Conservation (phyloP, 495 filamentous ascomycete genomes). For the Choiromyces venosus region DNA sequence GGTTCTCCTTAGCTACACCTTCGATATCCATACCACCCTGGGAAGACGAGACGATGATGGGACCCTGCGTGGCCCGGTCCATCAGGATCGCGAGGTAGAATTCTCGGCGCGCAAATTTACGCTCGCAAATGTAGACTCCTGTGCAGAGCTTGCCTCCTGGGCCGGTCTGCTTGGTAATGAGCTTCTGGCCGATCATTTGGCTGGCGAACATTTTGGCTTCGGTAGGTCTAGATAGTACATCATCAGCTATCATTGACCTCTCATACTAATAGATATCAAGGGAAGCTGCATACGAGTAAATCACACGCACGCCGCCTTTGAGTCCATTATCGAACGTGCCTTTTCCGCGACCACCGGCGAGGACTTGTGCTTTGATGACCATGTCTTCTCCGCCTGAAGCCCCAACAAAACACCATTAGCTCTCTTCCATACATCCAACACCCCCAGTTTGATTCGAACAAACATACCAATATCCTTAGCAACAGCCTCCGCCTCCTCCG, state of each 20-base stretch:
- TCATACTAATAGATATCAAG: slow-evolving; percentile 29
- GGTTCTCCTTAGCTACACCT: slow-evolving; percentile 93
- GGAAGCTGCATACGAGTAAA: slow-evolving; percentile 72
- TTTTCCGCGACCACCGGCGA: slow-evolving; percentile 95
- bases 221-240: slow-evolving; percentile 51
- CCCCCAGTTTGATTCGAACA: background rate
- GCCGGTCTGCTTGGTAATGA: slow-evolving; percentile 98
- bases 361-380: slow-evolving; percentile 99
- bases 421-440: background rate
- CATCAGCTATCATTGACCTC: slow-evolving; percentile 3
- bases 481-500: slow-evolving; percentile 83
- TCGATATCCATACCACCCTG: slow-evolving; percentile 99
- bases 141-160: slow-evolving; percentile 86
- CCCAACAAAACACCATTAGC: slow-evolving; percentile 8
- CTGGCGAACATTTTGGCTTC: slow-evolving; percentile 96
- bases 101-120: slow-evolving; percentile 97
- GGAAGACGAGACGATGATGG: slow-evolving; percentile 93
- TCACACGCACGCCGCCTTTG: slow-evolving; percentile 96
- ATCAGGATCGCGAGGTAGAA: slow-evolving; percentile 98
- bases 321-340: slow-evolving; percentile 95
- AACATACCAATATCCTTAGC: slow-evolving; percentile 74
- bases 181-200: slow-evolving; percentile 99
- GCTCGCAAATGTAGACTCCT: slow-evolving; percentile 95
- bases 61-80: slow-evolving; percentile 86
- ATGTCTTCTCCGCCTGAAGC: slow-evolving; percentile 75